Base-by-base conservation (phyloP, 306 rosid genomes). In the Cyamopsis tetragonoloba region DNA sequence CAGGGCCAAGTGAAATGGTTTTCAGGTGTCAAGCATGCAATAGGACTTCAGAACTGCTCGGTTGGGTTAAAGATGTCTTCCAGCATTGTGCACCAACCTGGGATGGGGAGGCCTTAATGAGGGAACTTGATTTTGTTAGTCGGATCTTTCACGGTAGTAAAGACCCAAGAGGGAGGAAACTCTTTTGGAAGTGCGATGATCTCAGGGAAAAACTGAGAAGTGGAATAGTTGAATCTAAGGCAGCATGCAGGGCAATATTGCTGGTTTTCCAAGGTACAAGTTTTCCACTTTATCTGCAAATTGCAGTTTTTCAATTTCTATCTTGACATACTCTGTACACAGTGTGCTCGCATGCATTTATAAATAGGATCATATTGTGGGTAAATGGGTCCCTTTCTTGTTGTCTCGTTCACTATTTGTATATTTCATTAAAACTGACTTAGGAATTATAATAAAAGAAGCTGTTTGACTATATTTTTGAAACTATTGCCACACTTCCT, bases 11-110 rank as follows among this genome's bases (percentile, higher is more conserved):
- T 20, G 99, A 93, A 82, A 93, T 93, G 97, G 91, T 88, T 68
- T 93, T 93, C 77, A 88, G 86, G 84, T 93, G 99, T 66, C 96
- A 82, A 47, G 96, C 99, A 39, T 93, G 99, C 85, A 85, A 76
- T 73, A 88, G 91, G 67, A 90, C 99, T 78, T 90, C 97, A 15
- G 97, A 93, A 75, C 88, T 93, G 73, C 84, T 93, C 48, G 97
- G 98, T 72, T 90, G 97, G 97, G 98, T 93, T 63, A 90, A 88
- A 80, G 98, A 93, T 77, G 97, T 93, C 70, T 93, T 93, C 74
- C 98, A 86, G 71, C 98, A 93, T 56, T 93, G 98, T 77, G 97
- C 91, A 4, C 95, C 88, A 15, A 72, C 96, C 58, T 93, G 98
- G 98, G 96, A 89, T 10, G 91, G 83, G 55, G 98, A 90, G 56